phyloP scores from a whole-genome alignment of 192 early-diverging fungal genomes.

The Hyaloraphidium curvatum region DNA sequence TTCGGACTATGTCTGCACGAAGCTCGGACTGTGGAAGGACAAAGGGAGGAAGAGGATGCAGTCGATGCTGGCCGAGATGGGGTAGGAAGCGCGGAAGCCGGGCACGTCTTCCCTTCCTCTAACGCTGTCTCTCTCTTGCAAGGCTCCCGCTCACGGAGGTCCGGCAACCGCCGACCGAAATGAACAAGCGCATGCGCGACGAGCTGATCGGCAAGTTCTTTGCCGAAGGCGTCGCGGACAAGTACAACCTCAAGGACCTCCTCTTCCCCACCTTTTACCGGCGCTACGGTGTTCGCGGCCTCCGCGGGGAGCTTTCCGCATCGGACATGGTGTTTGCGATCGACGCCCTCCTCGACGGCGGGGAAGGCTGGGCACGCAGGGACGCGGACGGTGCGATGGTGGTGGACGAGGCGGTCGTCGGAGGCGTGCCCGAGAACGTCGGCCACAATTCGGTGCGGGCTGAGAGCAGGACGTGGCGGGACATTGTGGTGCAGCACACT shows the following conservation, averaged over 20 bases:
- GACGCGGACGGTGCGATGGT: constrained; percentile 8
- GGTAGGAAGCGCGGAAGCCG: constrained; percentile 29
- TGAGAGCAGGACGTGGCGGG: not conserved
- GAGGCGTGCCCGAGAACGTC: not conserved
- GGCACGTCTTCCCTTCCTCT: not conserved
- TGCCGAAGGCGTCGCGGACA: constrained; percentile 43
- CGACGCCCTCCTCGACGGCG: constrained; percentile 46
- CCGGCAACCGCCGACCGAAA: constrained; percentile 52
- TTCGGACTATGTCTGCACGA: constrained; percentile 68
- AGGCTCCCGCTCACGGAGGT: constrained; percentile 66
- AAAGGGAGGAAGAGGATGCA: constrained; percentile 56
- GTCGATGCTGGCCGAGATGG: constrained; percentile 76
- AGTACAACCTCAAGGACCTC: constrained; percentile 63
- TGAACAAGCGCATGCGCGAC: constrained; percentile 41
- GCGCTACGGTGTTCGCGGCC: constrained; percentile 44
- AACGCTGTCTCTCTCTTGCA: not conserved
- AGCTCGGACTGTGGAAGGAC: constrained; percentile 76
- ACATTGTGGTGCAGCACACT: not conserved
- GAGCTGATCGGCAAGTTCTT: too few species aligned
- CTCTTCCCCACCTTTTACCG: constrained; percentile 59
- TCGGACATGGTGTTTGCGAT: constrained; percentile 66
- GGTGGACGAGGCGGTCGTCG: not conserved
- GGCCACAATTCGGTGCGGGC: not conserved
- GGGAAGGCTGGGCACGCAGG: constrained; percentile 20
- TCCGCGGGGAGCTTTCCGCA: constrained; percentile 38